These are phyloP conservation scores for Petunia hybrid DNA, from an alignment of 305 asterid genomes.

Conservation along the genomic window DNA sequence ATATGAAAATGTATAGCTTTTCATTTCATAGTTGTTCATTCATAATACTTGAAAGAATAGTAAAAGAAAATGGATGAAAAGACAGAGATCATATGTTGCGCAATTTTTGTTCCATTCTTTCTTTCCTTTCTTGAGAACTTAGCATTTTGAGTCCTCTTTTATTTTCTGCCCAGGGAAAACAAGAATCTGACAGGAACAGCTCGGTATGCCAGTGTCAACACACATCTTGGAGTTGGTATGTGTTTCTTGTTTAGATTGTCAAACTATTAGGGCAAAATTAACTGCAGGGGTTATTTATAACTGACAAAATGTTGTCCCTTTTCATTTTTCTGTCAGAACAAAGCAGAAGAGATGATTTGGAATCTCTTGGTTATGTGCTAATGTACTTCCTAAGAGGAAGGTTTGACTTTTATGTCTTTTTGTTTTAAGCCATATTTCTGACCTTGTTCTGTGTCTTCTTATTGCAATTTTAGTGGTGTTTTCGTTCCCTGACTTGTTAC, in stretches of 20 bases:
- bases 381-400: conserved; percentile 87
- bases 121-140: neutral
- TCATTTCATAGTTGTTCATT: neutral
- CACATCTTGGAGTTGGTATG: conserved; percentile 87
- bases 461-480: conserved; percentile 26
- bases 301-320: conserved; percentile 27
- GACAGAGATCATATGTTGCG: neutral
- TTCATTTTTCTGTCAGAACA: conserved; percentile 59
- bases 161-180: conserved; percentile 63
- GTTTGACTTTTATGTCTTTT: conserved; percentile 43
- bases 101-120: neutral
- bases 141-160: neutral
- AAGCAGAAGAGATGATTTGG: conserved; percentile 83
- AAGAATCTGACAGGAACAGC: conserved; percentile 85
- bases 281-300: neutral
- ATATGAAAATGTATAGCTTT: neutral
- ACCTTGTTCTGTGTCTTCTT: conserved; percentile 30
- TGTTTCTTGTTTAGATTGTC: conserved; percentile 25
- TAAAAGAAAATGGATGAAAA: conserved; percentile 15
- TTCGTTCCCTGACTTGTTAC: conserved; percentile 1
- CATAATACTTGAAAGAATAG: neutral
- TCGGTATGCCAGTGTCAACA: conserved; percentile 79
- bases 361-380: conserved; percentile 73
- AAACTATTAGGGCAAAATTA: neutral
- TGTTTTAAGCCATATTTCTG: conserved; percentile 30